Base-by-base conservation (phyloP, 108 stramenopile species). In the Licmophora abbreviata region DNA sequence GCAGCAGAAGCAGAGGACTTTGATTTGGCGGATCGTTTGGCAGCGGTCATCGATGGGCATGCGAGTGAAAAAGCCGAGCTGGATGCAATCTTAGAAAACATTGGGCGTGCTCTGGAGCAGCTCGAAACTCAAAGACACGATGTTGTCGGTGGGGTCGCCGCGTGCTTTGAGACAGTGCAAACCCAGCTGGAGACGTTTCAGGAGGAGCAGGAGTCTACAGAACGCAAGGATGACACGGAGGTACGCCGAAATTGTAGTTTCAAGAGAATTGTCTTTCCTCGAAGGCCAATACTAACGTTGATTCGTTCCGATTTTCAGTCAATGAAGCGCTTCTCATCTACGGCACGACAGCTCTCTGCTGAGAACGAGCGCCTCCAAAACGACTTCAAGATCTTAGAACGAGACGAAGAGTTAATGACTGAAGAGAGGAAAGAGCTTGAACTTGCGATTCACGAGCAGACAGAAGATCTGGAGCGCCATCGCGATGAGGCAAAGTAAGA, bases 1-100 rank as follows among this genome's bases (percentile, higher is more conserved):
- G 92, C 92, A 20, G 85, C 73, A 9, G 92, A 88, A 44, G 55
- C 67, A 47, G 92, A 93, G 62, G 87, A 93, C 48, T 93, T 82
- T 63, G 92, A 93, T 51, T 44, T 74, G 26, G 92, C 92, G 7
- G 85, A 87, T 67, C 63, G 63, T n/a, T 55, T 93, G 15, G 68
- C 63, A n/a, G 53, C 53, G 25, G 69, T 74, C 10, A 68, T 88
- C 37, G 81, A 80, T 7, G 57, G 47, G 21, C 76, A 83, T 51
- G 48, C 74, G 25, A 37, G 53, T n/a, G 84, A 88, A 44, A 59
- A 73, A 41, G 48, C 61, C 9, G 85, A 77, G 59, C 60, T 69
- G 15, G 54, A 58, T 0, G 15, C 38, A 25, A 68, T 88, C 45
- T 42, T 79, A 17, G 37, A 68, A 33, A 59, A 64, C 30, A 72